Base-by-base conservation (phyloP, 2,329 filamentous ascomycete genomes). In the Xylaria sp. region DNA sequence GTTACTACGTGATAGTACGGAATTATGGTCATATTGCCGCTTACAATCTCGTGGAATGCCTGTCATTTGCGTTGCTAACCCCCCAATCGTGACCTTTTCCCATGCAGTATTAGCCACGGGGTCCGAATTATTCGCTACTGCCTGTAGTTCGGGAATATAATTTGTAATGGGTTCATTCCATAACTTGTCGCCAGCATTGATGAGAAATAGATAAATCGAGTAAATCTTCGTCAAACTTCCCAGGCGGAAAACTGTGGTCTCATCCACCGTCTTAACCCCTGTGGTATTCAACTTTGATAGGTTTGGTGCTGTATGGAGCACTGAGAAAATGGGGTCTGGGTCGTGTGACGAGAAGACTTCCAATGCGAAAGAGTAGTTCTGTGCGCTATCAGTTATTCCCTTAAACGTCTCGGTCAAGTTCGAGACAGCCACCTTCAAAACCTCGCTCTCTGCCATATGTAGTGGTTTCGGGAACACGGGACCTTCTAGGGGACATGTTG, bases 161-260 rank as follows among this genome's bases (percentile, higher is more conserved):
- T 73, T 75, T 2, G 73, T 75, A 42, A 78, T 71, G 17, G 73
- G 72, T n/a, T 75, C 71, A 11, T 75, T 75, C 74, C 73, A 76
- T 31, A 72, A 55, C 13, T 70, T 69, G 57, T 77, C 74, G 1
- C 73, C 72, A 2, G 73, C 72, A 33, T 73, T 75, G 11, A 78
- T 72, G 20, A 81, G 67, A 13, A 79, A 74, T 0, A 78, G 50
- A 25, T 79, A 75, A 20, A 80, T 76, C 0, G 81, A 81, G 69
- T 79, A 80, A 20, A 82, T 63, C 65, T 83, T 84, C 1, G 80
- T 81, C 31, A 81, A 60, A 54, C 81, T 83, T 0, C 77, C 81
- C 17, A 82, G 74, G 10, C 82, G 78, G 68, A 81, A 83, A 2
- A 83, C 76, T 0, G 79, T 82, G 63, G 84, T 73, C 7, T 76